Evolutionary conservation across 1,139 yeast species (phyloP), one percentile per base, ranked within the genome.

Genomic region (Candida tetrigidarum): DNA sequence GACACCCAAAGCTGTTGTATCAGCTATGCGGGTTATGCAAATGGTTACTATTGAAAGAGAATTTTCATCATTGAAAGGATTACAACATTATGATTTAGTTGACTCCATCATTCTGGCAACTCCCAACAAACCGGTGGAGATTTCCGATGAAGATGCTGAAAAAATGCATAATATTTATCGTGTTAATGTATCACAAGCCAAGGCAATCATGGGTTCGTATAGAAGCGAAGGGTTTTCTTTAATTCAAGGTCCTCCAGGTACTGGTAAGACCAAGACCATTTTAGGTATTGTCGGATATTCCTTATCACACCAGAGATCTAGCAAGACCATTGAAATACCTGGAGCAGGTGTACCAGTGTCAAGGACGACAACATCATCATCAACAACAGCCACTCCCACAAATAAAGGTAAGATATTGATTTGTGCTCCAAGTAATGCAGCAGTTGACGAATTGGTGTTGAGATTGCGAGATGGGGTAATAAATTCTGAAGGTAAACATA

Each of bases 401-500:
- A 33, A 35, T 16, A 39, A 32, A 26, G 44, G 47, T 5, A 79
- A 77, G 48, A 81, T 95, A 3, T 70, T 95, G 43, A 83, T 95
- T 25, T 95, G 99, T 78, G 99, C 99, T 1, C 99, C 99, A 2
- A 90, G 97, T 63, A 95, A 95, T 69, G 99, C 99, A 0, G 99
- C 99, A 8, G 97, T 95, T 6, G 99, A 95, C 68, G 99, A 95
- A 60, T 74, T 95, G 53, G 96, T 92, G n/a, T 57, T 92, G 18
- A 84, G 99, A 62, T 69, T 95, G 49, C 83, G 87, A 53, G 76
- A 73, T 26, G 97, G 97, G 2, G 83, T 92, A 3, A 65, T 67
- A 39, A 78, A 80, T 47, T 63, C 78, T 2, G 67, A 71, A 19
- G 96, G 96, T 1, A 67, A 70, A n/a, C 55, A 59, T 1, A 78